Evolutionary conservation across 1,284 basidiomycete genomes (phyloP), one percentile per base, ranked within the genome.

Genomic region (Lentinus polychrous): DNA sequence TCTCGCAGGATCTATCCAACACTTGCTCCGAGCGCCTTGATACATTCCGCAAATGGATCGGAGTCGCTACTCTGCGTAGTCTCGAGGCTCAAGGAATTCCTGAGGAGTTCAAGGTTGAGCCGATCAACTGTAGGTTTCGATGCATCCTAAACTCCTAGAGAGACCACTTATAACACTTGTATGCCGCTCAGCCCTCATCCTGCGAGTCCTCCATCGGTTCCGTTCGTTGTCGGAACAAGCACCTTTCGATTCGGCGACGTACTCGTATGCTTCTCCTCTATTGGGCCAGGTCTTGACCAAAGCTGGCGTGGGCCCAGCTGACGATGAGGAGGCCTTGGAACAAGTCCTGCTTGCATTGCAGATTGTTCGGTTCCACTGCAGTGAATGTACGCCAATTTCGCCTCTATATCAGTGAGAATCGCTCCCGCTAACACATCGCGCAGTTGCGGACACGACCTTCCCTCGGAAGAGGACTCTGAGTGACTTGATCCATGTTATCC

Each of bases 201-300:
- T 90, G 37, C 89, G 95, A 15, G 83, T 98, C 1, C 71, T 99
- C 1, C 92, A 97, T 64, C 83, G 91, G 27, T 65, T 99, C 1
- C 83, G 90, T 27, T 88, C 82, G 50, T 70, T 94, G 2, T 85
- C 90, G 0, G 91, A 95, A 56, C 85, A 91, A 59, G 69, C 78
- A 0, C 82, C 91, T 0, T 86, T 99, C 43, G 91, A 96, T 60
- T 76, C 84, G 0, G 81, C 86, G 0, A 93, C 93, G 0, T 94
- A 91, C 64, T 81, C 89, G 0, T 91, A 95, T 57, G 67, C 83
- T 1, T 86, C 83, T 41, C 89, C 94, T 6, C 72, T 99, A 11
- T 70, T 99, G 11, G 78, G 73, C 7, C 75, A 79, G 48, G 81
- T 97, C 15, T 73, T 94, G 7, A 61, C 70, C 1, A 72, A 74